Base-by-base conservation (phyloP, 306 rosid species). In the Oemleria cerasiformis region DNA sequence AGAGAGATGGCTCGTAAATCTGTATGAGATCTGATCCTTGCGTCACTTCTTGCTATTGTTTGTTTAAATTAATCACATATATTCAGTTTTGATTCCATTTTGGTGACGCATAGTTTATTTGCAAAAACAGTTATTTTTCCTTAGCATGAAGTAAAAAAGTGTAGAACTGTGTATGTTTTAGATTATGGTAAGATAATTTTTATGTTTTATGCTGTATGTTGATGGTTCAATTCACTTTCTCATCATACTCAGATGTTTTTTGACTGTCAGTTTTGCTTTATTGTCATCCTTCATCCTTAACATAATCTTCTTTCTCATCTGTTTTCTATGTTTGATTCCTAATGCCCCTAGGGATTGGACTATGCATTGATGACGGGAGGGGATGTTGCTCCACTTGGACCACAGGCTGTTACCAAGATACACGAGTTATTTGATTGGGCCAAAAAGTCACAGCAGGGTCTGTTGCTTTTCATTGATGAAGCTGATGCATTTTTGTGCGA, bases 401-500 rank as follows among this genome's bases (percentile, higher is more conserved):
- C 99, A 40, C 97, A 92, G 83, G 99, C 99, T 73, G 99, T 94
- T 21, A 94, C 99, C 58, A 94, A 94, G 85, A 94, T 94, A 73
- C 99, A 94, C 79, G 92, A 91, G 79, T 76, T 94, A 84, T 94
- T 94, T 78, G 99, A 94, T 78, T 94, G 99, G 97, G 73, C 92
- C 61, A 91, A 89, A 84, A 94, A 94, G 67, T 94, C 97, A 9
- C 84, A 79, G 39, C 88, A 62, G 82, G 99, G 99, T 75, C 82
- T 94, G 76, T 83, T 94, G 85, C 97, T 94, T 77, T 94, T 94
- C 82, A 91, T 94, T 67, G 99, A 94, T 9, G 99, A 94, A 88
- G 99, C 99, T 13, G 99, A 94, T 77, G 99, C 99, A 67, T 94
- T 94, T 84, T 88, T 94, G 74, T 94, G 97, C 96, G 99, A 94